These are phyloP conservation scores for Auricularia sp. DNA, from an alignment of 768 basidiomycete genomes.

Conservation along the genomic window DNA sequence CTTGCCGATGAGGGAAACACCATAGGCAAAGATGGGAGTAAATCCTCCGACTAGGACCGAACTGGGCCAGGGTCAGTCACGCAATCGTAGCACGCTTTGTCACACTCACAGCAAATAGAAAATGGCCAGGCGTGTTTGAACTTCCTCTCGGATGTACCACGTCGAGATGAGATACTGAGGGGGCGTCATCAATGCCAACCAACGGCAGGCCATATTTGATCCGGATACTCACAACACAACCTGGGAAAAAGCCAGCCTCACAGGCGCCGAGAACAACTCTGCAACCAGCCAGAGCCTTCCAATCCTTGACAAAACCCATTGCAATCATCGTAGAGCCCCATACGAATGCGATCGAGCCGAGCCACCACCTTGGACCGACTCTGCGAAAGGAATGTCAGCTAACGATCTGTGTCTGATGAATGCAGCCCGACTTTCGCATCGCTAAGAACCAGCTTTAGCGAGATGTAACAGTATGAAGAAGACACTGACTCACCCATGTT, in stretches of 20 bases:
- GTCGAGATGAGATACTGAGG: constrained; percentile 10
- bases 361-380: not conserved
- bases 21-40: constrained; percentile 11
- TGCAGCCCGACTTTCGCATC: not conserved
- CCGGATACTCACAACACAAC: not conserved
- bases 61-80: not conserved
- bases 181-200: not conserved
- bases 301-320: constrained; percentile 20
- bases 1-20: constrained; percentile 6
- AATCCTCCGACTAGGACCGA: constrained; percentile 1
- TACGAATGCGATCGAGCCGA: constrained; percentile 4
- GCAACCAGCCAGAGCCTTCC: constrained; percentile 19
- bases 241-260: constrained; percentile 21
- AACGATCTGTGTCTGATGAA: not conserved
- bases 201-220: too few relatives aligned
- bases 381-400: not conserved
- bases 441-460: not conserved
- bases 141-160: constrained; percentile 22
- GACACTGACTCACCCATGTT: not conserved
- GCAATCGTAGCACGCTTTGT: not conserved
- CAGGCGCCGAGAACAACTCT: constrained; percentile 17
- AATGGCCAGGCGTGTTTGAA: constrained; percentile 4
- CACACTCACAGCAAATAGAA: constrained; percentile 19
- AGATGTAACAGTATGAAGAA: not conserved
- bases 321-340: constrained; percentile 21